phyloP scores from a whole-genome alignment of 495 filamentous ascomycete genomes.

The Podospora didyma region DNA sequence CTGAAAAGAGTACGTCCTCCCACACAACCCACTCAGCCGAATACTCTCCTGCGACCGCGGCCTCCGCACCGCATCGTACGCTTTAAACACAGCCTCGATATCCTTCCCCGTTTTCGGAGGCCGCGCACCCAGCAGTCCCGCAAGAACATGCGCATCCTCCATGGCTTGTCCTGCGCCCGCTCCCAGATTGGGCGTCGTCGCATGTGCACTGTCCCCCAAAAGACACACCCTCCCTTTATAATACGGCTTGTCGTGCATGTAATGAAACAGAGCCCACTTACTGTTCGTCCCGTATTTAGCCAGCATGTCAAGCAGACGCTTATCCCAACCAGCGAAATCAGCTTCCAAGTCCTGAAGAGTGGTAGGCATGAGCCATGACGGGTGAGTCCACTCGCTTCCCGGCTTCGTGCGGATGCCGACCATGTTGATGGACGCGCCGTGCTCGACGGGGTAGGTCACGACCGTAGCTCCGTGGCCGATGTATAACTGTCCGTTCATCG shows the following conservation, averaged over 20 bases:
- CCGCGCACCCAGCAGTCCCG: constrained; percentile 42
- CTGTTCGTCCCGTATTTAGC: constrained; percentile 12
- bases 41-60: too few relatives aligned
- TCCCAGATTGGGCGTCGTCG: constrained; percentile 64
- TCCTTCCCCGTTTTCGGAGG: constrained; percentile 33
- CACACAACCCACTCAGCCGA: background rate
- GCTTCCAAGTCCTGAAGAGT: too few relatives aligned
- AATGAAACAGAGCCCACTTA: constrained; percentile 63
- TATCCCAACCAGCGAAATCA: background rate
- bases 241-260: constrained; percentile 52
- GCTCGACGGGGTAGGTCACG: constrained; percentile 1
- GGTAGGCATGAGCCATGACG: too few relatives aligned
- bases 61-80: too few relatives aligned
- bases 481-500: too few relatives aligned
- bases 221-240: constrained; percentile 50
- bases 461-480: background rate
- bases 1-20: constrained; percentile 1
- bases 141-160: constrained; percentile 61
- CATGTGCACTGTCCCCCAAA: constrained; percentile 66
- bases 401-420: constrained; percentile 16
- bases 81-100: too few relatives aligned
- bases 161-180: constrained; percentile 64
- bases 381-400: too few relatives aligned
- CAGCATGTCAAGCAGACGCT: background rate
- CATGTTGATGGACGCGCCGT: constrained; percentile 20